Base-by-base conservation (phyloP, 106 monocot species). In the Acorus gramineus region DNA sequence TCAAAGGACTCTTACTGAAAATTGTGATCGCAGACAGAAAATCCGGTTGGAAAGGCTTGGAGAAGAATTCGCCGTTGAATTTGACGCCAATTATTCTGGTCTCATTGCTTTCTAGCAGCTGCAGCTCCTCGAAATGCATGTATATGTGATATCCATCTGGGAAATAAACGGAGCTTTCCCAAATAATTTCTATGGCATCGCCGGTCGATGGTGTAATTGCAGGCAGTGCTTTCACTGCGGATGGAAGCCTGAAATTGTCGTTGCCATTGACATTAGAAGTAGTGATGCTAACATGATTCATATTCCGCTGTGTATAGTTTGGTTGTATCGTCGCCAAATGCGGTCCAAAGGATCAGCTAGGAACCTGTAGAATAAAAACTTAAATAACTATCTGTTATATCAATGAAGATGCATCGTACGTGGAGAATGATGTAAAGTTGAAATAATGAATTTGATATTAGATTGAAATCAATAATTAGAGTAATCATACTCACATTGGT, bases 321-420 rank as follows among this genome's bases (percentile, higher is more conserved):
- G 3, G 11, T 11, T 65, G 11, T 14, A 10, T n/a, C 11, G 6
- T 5, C 42, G 14, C 69, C 69, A 70, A 11, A 43, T 42, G 0
- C 69, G 59, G 47, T 70, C 69, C 9, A 51, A 70, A 45, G 69
- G 14, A 59, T 70, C 69, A 13, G 59, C 56, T 28, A 59, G 69
- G n/a, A 60, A 70, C 60, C 69, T 69, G 50, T 46, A 14, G 53
- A 64, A 9, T 10, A 3, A n/a, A 56, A 14, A 11, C 10, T 49
- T 5, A 3, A 9, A n/a, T 11, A 28, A 28, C 28, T 28, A 28
- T 0, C 28, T 28, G 1, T 28, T 28, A 28, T 28, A 28, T 28
- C 28, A 28, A 28, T 28, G 28, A 28, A 28, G 28, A 28, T 28
- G 28, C 28, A 28, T 28, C 28, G 28, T n/a, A n/a, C n/a, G n/a